A percentile compares a stretch with the other conserved stretches of the same genome.
These are phyloP conservation scores for Yamadazyma atmosphaerica DNA, from an alignment of 1,139 yeast species.

Conservation along the genomic window DNA sequence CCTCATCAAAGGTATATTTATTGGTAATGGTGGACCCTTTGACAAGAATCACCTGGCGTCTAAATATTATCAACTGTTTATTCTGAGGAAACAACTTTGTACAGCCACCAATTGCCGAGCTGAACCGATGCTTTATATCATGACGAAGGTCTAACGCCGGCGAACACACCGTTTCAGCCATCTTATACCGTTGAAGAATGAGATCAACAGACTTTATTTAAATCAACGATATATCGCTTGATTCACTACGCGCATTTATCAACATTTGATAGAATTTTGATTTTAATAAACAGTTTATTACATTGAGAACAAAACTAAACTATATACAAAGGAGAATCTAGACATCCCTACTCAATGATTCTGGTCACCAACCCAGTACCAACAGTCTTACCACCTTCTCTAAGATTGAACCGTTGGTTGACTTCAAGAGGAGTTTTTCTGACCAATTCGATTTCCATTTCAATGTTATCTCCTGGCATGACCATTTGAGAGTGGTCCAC, in stretches of 20 bases:
- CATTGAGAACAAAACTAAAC: not conserved
- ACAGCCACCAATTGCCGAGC: slow-evolving; percentile 8
- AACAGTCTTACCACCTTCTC: slow-evolving; percentile 99
- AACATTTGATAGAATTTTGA: no score
- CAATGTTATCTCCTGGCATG: slow-evolving; percentile 98
- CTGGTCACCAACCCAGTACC: slow-evolving; percentile 98
- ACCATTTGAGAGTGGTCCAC: slow-evolving; percentile 84
- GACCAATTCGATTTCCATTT: slow-evolving; percentile 89
- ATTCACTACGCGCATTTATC: no score
- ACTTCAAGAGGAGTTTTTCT: slow-evolving; percentile 94
- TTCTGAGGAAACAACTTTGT: slow-evolving; percentile 27
- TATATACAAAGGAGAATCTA: slow-evolving; percentile 4
- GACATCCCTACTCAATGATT: slow-evolving; percentile 66
- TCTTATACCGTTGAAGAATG: no score
- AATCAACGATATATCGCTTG: no score
- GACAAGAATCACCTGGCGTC: slow-evolving; percentile 25
- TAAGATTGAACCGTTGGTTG: slow-evolving; percentile 97
- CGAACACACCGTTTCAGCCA: slow-evolving; percentile 2
- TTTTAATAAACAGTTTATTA: slow-evolving; percentile 2
- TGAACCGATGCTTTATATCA: slow-evolving; percentile 7
- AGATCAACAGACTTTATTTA: no score
- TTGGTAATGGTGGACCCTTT: slow-evolving; percentile 51
- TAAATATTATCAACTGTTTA: slow-evolving; percentile 28
- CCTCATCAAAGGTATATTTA: slow-evolving; percentile 49
- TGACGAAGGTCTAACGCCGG: slow-evolving; percentile 13